Percentiles rank a stretch among this genome's conserved stretches.
Evolutionary conservation across 2,329 filamentous ascomycete genomes (phyloP).

Genomic region (Apiospora pterosperma): DNA sequence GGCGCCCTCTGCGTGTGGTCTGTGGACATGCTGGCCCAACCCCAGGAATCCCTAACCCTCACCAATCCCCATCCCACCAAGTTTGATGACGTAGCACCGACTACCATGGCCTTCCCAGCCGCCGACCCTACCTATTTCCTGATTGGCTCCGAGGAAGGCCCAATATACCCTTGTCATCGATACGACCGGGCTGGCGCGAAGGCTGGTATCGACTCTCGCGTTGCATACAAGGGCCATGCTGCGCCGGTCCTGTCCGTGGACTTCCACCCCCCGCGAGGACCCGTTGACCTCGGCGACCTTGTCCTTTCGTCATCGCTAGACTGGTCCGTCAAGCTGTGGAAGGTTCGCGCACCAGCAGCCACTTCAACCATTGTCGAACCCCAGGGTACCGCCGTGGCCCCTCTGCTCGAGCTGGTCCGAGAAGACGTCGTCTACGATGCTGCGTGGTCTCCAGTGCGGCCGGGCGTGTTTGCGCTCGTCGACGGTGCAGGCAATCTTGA

Average conservation of each 20-base stretch:
- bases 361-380: conserved; percentile 56
- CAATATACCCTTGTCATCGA: conserved; percentile 92
- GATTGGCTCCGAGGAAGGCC: conserved; percentile 93
- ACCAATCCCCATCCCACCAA: conserved; percentile 81
- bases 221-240: conserved; percentile 85
- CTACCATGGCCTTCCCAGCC: conserved; percentile 90
- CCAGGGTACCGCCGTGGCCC: conserved; percentile 55
- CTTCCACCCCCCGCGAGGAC: conserved; percentile 90
- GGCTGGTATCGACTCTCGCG: conserved; percentile 85
- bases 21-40: conserved; percentile 95
- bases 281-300: conserved; percentile 89
- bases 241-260: conserved; percentile 94
- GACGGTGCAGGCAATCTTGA: conserved; percentile 91
- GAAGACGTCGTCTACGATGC: conserved; percentile 98
- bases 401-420: conserved; percentile 83
- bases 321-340: conserved; percentile 98
- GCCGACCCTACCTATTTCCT: conserved; percentile 97
- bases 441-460: conserved; percentile 90
- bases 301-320: conserved; percentile 90
- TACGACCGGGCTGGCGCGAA: conserved; percentile 98
- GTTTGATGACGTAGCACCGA: conserved; percentile 92
- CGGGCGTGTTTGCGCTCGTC: conserved; percentile 90
- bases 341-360: conserved; percentile 77
- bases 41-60: conserved; percentile 89
- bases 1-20: conserved; percentile 97